phyloP scores from a whole-genome alignment of 371 early-diverging fungal species.

The Batrachochytrium dendrobatidis region DNA sequence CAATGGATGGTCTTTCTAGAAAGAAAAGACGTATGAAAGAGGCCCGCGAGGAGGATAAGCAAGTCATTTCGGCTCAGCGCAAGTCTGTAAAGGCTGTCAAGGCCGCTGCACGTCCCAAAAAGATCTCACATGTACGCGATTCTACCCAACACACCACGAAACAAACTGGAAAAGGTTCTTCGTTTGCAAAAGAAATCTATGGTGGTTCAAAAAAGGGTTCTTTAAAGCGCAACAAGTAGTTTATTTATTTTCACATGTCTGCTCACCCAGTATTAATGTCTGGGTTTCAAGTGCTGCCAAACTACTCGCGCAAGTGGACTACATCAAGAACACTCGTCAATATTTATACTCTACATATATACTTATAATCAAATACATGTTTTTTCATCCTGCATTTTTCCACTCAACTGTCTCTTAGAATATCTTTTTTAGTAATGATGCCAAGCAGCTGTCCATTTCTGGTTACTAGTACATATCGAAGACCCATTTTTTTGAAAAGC shows the following conservation, averaged over 20 bases:
- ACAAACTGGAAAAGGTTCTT: not conserved
- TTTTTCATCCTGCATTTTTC: not conserved
- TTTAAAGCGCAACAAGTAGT: not conserved
- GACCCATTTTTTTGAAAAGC: constrained; percentile 77
- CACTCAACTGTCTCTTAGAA: constrained; percentile 1
- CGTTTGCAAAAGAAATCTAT: not conserved
- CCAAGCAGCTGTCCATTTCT: constrained; percentile 21
- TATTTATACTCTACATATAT: too few species aligned
- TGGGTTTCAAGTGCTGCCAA: not conserved
- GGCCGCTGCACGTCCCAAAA: not conserved
- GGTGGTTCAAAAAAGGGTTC: not conserved
- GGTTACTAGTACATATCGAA: constrained; percentile 37
- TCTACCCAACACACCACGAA: not conserved
- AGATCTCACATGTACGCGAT: not conserved
- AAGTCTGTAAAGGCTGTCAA: constrained; percentile 51
- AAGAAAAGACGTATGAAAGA: constrained; percentile 53
- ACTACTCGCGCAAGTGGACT: too few species aligned
- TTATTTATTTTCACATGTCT: not conserved
- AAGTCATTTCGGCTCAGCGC: constrained; percentile 36
- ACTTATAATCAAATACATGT: not conserved
- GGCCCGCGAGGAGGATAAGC: constrained; percentile 55
- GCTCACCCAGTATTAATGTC: not conserved
- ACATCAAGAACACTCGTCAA: too few species aligned
- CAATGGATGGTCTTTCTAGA: constrained; percentile 61
- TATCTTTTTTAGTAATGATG: constrained; percentile 34